Percentiles rank a stretch among this genome's conserved stretches.
These are phyloP conservation scores for Solanum bulbocastanum DNA, from an alignment of 257 asterid species.

Conservation along the genomic window DNA sequence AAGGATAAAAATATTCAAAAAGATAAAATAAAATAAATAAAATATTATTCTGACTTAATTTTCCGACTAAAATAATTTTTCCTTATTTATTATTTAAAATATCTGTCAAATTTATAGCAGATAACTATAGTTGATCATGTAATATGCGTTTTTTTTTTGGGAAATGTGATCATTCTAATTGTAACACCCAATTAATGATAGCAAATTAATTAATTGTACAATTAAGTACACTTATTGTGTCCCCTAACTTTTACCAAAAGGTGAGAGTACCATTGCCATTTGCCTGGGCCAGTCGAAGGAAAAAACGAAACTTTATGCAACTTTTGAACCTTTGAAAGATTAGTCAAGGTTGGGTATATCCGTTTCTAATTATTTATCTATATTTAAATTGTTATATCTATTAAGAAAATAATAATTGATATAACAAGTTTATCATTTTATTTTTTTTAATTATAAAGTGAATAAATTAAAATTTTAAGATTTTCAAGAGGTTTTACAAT, in stretches of 20 bases:
- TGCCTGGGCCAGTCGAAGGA: not conserved
- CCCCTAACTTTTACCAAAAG: not conserved
- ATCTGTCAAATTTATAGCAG: accelerated
- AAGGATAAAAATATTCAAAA: too few relatives aligned
- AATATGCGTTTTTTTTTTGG: not conserved
- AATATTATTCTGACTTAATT: too few relatives aligned
- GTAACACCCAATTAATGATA: not conserved
- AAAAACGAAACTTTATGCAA: not conserved
- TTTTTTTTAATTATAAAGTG: too few relatives aligned
- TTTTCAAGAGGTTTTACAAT: too few relatives aligned
- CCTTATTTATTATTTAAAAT: accelerated
- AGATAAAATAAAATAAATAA: too few relatives aligned
- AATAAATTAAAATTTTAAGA: too few relatives aligned
- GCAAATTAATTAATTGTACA: not conserved
- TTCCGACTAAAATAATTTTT: accelerated
- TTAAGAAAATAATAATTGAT: too few relatives aligned
- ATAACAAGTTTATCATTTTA: too few relatives aligned
- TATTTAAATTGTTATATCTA: too few relatives aligned
- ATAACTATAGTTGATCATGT: too few relatives aligned
- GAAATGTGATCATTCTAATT: not conserved
- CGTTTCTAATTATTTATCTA: too few relatives aligned
- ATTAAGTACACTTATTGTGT: not conserved
- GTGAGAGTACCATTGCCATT: not conserved
- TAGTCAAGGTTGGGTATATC: not conserved
- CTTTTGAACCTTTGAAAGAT: not conserved